Percentiles rank a stretch among this genome's conserved stretches.
phyloP scores from a whole-genome alignment of 371 early-diverging fungal species.

The Actinomucor elegans region DNA sequence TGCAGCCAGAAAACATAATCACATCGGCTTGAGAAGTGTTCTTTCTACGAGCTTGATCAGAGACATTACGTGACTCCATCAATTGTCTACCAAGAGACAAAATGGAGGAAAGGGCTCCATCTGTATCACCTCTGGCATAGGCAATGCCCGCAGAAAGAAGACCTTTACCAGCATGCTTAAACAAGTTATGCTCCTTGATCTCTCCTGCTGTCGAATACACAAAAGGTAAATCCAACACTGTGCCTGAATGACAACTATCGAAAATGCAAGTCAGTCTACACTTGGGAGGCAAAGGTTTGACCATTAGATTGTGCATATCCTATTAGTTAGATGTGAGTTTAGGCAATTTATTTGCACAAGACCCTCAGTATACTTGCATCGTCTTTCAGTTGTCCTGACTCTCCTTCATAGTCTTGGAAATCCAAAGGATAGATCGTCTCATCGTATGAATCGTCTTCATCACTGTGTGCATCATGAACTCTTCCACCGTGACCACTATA shows the following conservation, averaged over 20 bases:
- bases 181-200: constrained; percentile 51
- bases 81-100: constrained; percentile 49
- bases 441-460: constrained; percentile 81
- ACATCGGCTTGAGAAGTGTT: constrained; percentile 73
- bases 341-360: too few species aligned
- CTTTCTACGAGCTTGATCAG: constrained; percentile 35
- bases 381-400: constrained; percentile 82
- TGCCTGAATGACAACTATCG: constrained; percentile 85
- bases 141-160: constrained; percentile 52
- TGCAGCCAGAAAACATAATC: constrained; percentile 88
- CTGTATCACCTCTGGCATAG: constrained; percentile 48
- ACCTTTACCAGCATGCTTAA: constrained; percentile 51
- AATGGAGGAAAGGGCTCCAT: constrained; percentile 46
- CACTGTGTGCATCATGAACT: constrained; percentile 55
- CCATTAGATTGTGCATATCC: constrained; percentile 77
- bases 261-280: constrained; percentile 84
- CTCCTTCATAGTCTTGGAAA: constrained; percentile 48
- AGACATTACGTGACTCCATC: constrained; percentile 33
- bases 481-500: constrained; percentile 91
- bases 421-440: constrained; percentile 79
- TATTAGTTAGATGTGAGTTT: too few species aligned
- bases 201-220: constrained; percentile 75
- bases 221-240: constrained; percentile 87
- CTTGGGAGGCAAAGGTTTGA: constrained; percentile 80
- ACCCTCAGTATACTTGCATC: constrained; percentile 50